A percentile compares a stretch with the other conserved stretches of the same genome.
phyloP scores from a whole-genome alignment of 2,329 filamentous ascomycete genomes.

The Monosporascus sp. region DNA sequence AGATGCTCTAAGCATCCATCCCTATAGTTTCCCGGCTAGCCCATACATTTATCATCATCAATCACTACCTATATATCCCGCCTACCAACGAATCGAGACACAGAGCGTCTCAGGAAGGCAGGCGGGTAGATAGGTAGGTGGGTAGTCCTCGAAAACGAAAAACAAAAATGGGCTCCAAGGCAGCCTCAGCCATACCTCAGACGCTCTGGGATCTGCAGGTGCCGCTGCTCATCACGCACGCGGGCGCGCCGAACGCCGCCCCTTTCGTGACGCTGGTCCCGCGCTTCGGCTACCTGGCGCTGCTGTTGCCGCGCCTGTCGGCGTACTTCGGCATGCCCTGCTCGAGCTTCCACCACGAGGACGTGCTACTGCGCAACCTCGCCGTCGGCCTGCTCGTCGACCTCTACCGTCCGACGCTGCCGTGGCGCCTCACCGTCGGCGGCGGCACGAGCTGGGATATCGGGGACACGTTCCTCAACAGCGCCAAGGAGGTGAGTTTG shows the following conservation, averaged over 20 bases:
- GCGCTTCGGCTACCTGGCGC: slow-evolving; percentile 54
- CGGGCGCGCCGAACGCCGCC: slow-evolving; percentile 35
- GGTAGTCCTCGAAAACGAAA: background rate
- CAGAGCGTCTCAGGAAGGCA: too few relatives aligned
- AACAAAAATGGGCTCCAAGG: background rate
- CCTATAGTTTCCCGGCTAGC: too few relatives aligned
- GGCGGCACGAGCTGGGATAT: slow-evolving; percentile 56
- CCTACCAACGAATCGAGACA: too few relatives aligned
- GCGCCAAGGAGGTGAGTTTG: slow-evolving; percentile 52
- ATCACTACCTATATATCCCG: too few relatives aligned
- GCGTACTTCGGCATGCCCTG: slow-evolving; percentile 48
- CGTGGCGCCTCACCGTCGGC: slow-evolving; percentile 50
- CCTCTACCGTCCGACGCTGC: slow-evolving; percentile 48
- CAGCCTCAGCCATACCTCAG: slow-evolving; percentile 29
- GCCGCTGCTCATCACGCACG: slow-evolving; percentile 50
- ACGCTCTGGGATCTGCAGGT: slow-evolving; percentile 50
- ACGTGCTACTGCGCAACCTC: slow-evolving; percentile 27
- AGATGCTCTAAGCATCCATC: too few relatives aligned
- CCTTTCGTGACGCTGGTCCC: slow-evolving; percentile 51
- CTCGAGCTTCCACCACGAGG: slow-evolving; percentile 51
- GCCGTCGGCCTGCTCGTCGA: slow-evolving; percentile 39
- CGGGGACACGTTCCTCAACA: slow-evolving; percentile 58
- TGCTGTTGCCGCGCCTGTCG: slow-evolving; percentile 49
- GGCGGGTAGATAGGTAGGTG: too few relatives aligned
- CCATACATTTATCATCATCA: too few relatives aligned